Evolutionary conservation across 2,329 filamentous ascomycete species (phyloP), one percentile per base, ranked within the genome.

Genomic region (Diaporthe humulicola): DNA sequence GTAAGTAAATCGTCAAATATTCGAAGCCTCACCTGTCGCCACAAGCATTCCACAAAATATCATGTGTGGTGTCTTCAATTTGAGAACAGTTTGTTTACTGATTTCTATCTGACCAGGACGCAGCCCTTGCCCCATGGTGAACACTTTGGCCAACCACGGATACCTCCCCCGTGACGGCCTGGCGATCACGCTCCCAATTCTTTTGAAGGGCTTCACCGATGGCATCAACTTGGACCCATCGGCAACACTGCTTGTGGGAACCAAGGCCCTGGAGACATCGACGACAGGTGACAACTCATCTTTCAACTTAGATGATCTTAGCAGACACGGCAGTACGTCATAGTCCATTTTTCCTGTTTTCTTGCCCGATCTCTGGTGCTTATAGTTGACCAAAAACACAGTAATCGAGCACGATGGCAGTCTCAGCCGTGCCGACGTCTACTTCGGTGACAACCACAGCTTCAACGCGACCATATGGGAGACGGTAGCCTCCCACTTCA

Each of bases 381-480:
- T 3, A 67, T n/a, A 15, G 36, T 8, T 19, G 33, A 19, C 17
- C 28, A 3, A 8, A 22, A 52, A 67, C 5, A 14, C 22, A 82
- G 80, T 82, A n/a, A 82, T 84, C 71, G 82, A 84, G 67, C 81
- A 83, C 73, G 82, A 84, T 71, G 81, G 81, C 52, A 81, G 79
- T 48, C 75, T 84, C 1, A 80, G 77, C 74, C 78, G 82, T 52
- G 78, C 78, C 60, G 82, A 83, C 71, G 36, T 78, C 50, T 75
- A 77, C 71, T 79, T 79, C 28, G 81, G 81, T 42, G 78, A 83
- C 73, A 81, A 81, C 75, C 77, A 80, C 70, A 78, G 78, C 42
- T 84, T 83, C 72, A 73, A 80, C 58, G 57, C 76, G 7, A 76
- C 77, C 14, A 79, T 81, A 30, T 84, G 78, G 78, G 77, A 71